These are phyloP conservation scores for Auricularia sp. DNA, from an alignment of 768 basidiomycete species.

Conservation along the genomic window DNA sequence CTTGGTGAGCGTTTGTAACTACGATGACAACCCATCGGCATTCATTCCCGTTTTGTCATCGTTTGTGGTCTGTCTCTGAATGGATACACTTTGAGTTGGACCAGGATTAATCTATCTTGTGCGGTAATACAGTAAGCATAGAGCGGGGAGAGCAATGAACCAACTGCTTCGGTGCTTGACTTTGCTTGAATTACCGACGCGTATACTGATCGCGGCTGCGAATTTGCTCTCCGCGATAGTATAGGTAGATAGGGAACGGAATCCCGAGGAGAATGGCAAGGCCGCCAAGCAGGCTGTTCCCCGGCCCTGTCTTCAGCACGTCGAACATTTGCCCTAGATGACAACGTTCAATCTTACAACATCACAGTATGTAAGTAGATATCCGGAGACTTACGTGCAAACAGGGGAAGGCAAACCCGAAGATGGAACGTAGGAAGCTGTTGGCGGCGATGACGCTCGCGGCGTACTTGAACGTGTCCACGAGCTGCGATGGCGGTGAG, in stretches of 20 bases:
- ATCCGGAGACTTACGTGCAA: conserved; percentile 25
- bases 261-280: conserved; percentile 25
- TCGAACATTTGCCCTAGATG: conserved; percentile 44
- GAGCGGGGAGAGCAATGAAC: too few relatives aligned
- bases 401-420: conserved; percentile 62
- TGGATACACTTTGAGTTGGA: too few relatives aligned
- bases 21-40: too few relatives aligned
- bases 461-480: conserved; percentile 60
- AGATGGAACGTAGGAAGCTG: conserved; percentile 50
- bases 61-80: too few relatives aligned
- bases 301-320: conserved; percentile 52
- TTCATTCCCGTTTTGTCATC: too few relatives aligned
- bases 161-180: too few relatives aligned
- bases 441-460: conserved; percentile 58
- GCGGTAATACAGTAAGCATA: too few relatives aligned
- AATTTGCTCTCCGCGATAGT: conserved; percentile 45
- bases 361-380: neutral
- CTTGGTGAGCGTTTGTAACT: too few relatives aligned
- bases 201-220: neutral
- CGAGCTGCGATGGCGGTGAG: conserved; percentile 33
- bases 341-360: neutral
- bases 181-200: too few relatives aligned
- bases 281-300: conserved; percentile 57
- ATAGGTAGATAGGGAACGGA: conserved; percentile 68
- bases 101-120: too few relatives aligned